Percentiles rank a stretch among this genome's conserved stretches.
Evolutionary conservation across 1,139 yeast genomes (phyloP).

Genomic region (Kodamaea arcana): DNA sequence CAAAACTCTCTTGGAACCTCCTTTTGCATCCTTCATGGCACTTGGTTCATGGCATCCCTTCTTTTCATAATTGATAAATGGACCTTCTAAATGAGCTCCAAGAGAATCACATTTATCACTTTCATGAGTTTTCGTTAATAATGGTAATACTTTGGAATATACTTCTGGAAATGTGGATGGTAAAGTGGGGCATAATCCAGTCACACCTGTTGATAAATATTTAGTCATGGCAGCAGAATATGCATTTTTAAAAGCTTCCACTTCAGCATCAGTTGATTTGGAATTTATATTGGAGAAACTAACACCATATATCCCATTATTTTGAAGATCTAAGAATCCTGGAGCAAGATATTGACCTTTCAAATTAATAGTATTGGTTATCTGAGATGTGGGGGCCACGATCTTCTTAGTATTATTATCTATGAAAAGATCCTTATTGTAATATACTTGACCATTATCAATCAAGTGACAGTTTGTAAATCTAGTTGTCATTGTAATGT

Average conservation of each 20-base stretch:
- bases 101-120: conserved; percentile 45
- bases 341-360: conserved; percentile 51
- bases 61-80: conserved; percentile 51
- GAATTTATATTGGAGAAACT: conserved; percentile 45
- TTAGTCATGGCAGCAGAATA: conserved; percentile 47
- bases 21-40: conserved; percentile 48
- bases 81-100: conserved; percentile 68
- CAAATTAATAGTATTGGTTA: conserved; percentile 34
- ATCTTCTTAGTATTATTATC: conserved; percentile 45
- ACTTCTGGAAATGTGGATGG: conserved; percentile 54
- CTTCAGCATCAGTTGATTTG: conserved; percentile 33
- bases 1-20: conserved; percentile 33
- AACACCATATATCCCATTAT: conserved; percentile 59
- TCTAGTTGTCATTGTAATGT: conserved; percentile 11
- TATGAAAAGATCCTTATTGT: conserved; percentile 42
- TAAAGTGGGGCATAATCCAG: conserved; percentile 58
- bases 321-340: conserved; percentile 59
- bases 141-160: conserved; percentile 49
- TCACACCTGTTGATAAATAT: conserved; percentile 53
- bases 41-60: conserved; percentile 63
- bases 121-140: conserved; percentile 35
- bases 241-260: conserved; percentile 24
- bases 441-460: conserved; percentile 44
- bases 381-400: conserved; percentile 22
- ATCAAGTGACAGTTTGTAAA: conserved; percentile 53